A percentile compares a stretch with the other conserved stretches of the same genome.
These are phyloP conservation scores for Lactuca saligna DNA, from an alignment of 129 eudicot genomes.

Conservation along the genomic window DNA sequence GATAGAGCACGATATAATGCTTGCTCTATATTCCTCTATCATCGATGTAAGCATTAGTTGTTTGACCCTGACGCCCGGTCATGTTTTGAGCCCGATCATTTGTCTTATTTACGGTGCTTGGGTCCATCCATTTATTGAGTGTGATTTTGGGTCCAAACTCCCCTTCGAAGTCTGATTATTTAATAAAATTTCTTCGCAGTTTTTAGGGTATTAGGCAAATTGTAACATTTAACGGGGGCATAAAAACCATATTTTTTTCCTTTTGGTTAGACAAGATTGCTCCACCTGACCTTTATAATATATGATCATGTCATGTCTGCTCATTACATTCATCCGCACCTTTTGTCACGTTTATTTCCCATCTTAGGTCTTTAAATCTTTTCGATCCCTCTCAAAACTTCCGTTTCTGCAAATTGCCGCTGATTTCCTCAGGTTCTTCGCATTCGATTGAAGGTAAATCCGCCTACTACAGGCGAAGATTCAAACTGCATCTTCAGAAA, in stretches of 20 bases:
- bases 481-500: slow-evolving; percentile 1
- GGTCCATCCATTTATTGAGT: no score
- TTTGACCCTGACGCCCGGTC: no score
- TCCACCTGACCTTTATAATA: slow-evolving; percentile 11
- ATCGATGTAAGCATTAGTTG: no score
- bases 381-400: slow-evolving; percentile 17
- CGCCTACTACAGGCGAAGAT: slow-evolving; percentile 13
- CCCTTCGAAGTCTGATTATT: no score
- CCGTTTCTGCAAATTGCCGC: background rate
- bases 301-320: background rate
- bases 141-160: no score
- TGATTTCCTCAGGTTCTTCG: slow-evolving; percentile 13
- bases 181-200: no score
- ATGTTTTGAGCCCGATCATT: no score
- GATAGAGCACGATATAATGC: no score
- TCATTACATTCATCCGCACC: slow-evolving; percentile 13
- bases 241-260: slow-evolving; percentile 4
- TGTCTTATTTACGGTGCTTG: no score
- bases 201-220: background rate
- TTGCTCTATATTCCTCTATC: no score
- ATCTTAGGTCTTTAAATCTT: slow-evolving; percentile 17
- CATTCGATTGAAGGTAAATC: slow-evolving; percentile 24
- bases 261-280: background rate
- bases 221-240: background rate
- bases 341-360: slow-evolving; percentile 20